A percentile compares a stretch with the other conserved stretches of the same genome.
phyloP scores from a whole-genome alignment of 2,329 filamentous ascomycete genomes.

The Fusarium penzigii region DNA sequence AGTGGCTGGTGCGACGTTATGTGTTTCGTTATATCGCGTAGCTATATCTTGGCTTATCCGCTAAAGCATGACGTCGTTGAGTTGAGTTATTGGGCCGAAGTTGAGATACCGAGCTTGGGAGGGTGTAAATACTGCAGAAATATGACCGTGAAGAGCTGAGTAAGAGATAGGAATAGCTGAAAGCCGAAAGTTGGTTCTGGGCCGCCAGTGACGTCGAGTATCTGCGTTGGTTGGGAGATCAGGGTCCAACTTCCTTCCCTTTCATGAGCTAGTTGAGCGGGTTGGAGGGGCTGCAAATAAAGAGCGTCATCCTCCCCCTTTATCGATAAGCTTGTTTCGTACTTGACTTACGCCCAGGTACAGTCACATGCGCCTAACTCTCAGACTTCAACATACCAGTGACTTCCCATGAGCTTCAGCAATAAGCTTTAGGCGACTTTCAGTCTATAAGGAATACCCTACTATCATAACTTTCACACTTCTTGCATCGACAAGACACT shows the following conservation, averaged over 20 bases:
- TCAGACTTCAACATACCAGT: constrained; percentile 1
- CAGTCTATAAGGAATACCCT: background rate
- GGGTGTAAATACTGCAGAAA: too few species aligned
- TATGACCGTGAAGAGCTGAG: too few species aligned
- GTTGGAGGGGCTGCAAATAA: background rate
- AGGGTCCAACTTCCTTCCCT: constrained; percentile 2
- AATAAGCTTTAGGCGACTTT: constrained; percentile 5
- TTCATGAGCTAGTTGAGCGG: background rate
- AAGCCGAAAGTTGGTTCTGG: background rate
- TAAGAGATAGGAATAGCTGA: background rate
- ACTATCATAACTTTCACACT: too few species aligned
- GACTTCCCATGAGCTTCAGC: constrained; percentile 6
- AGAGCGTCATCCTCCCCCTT: constrained; percentile 25
- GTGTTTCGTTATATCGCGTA: constrained; percentile 26
- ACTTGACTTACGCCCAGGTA: background rate
- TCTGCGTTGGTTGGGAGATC: constrained; percentile 11
- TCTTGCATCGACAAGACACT: background rate
- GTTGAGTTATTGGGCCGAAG: background rate
- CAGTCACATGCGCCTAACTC: constrained; percentile 15
- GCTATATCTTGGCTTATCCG: constrained; percentile 36
- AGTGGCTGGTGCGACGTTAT: constrained; percentile 19
- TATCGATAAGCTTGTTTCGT: constrained; percentile 31
- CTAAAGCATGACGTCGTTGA: constrained; percentile 11
- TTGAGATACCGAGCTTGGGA: background rate
- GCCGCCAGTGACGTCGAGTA: constrained; percentile 16